Evolutionary conservation across 202 grass and related monocot genomes (phyloP), one percentile per base, ranked within the genome.

Genomic region (Panicum hallii): DNA sequence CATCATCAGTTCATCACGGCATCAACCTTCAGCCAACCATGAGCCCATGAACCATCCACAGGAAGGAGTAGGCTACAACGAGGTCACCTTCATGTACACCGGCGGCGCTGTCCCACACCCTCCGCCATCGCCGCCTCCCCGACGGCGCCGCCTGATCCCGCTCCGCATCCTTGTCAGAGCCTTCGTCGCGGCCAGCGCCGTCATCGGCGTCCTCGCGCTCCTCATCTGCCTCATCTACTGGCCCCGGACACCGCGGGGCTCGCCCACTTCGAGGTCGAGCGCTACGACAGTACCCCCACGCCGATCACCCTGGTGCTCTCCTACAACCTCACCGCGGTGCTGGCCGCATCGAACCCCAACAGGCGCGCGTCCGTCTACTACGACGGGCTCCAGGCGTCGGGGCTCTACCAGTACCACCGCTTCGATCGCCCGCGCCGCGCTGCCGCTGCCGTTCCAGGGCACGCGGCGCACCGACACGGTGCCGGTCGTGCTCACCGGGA

Each of bases 391-490:
- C 50, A 69, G 58, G 77, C 84, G 1, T 67, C 71, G 19, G 81
- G 85, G 5, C 48, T 85, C 34, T 95, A 95, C 88, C 32, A 65
- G 14, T 86, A 36, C 45, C 22, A 77, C 56, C 55, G 62, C 45
- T 91, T 93, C 26, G 26, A 26, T 26, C 74, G 90, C 68, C 74
- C 57, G 55, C 47, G 7, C 63, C 45, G 26, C 77, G 28, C 83
- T 95, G 46, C 84, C 93, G 6, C 40, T 88, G 65, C 74, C 85
- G 72, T 95, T 83, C 88, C 93, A 95, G 80, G 77, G 76, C 64
- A 81, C 63, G 9, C 58, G 62, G 43, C 69, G 46, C 52, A 70
- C 63, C 47, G 85, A 85, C 36, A 23, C 62, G 23, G 68, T 89
- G 85, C 64, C 26, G 19, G 54, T 83, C 32, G 83, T 77, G 44